Evolutionary conservation across 257 asterid species (phyloP).

Genomic region (Fraxinus cuspidata): DNA sequence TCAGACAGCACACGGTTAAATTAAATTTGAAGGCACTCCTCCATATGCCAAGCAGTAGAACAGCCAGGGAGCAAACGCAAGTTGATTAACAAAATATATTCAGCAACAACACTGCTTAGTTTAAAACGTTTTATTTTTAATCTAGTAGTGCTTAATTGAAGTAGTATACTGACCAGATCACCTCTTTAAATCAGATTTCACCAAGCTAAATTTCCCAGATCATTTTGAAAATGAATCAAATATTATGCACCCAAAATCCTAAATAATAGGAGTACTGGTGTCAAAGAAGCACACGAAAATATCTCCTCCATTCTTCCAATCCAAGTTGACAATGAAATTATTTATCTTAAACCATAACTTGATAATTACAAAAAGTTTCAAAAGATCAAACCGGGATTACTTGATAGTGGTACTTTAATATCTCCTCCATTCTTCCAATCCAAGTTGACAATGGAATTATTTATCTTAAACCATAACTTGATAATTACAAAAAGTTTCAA

Average conservation of each 20-base stretch:
- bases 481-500: too few species aligned
- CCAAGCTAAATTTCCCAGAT: background rate
- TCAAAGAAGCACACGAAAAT: background rate
- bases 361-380: background rate
- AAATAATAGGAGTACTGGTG: background rate
- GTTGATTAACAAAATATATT: too few species aligned
- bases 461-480: background rate
- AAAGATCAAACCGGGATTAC: too few species aligned
- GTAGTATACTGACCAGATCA: background rate
- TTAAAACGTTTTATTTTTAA: too few species aligned
- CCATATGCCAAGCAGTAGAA: too few species aligned
- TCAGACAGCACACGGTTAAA: too few species aligned
- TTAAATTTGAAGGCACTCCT: too few species aligned
- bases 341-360: background rate
- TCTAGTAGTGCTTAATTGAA: too few species aligned
- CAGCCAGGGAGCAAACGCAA: too few species aligned
- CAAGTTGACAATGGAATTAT: background rate
- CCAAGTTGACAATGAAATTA: conserved; percentile 4
- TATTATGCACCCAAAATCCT: too few species aligned
- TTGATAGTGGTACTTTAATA: background rate
- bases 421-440: background rate
- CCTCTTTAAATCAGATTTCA: background rate
- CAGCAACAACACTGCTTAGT: too few species aligned
- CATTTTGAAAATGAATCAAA: background rate
- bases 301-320: background rate